Conservation (phyloP, 345 rosid genomes). For the Syzygium aqueum region DNA sequence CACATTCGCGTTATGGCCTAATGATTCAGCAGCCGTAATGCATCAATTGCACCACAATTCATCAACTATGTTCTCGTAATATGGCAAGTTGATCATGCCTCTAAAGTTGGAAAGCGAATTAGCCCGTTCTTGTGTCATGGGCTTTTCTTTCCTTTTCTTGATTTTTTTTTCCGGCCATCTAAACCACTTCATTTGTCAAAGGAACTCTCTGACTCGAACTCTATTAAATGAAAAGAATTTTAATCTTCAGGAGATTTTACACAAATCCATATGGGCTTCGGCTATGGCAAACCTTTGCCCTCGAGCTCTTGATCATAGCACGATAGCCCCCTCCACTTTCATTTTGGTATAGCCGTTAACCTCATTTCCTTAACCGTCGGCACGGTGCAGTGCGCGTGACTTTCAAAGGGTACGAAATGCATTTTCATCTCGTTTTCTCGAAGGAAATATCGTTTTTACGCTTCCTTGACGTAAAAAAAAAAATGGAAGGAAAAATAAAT, state of each 20-base stretch:
- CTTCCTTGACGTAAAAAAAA: too few relatives aligned
- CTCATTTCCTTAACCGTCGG: not conserved
- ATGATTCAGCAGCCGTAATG: not conserved
- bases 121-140: not conserved
- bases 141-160: not conserved
- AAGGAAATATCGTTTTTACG: not conserved
- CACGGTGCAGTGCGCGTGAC: not conserved
- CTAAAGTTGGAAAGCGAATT: not conserved
- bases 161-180: not conserved
- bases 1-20: not conserved
- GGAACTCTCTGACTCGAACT: not conserved
- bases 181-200: not conserved
- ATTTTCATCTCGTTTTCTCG: not conserved
- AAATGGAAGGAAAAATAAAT: too few relatives aligned
- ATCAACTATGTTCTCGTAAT: not conserved
- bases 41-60: not conserved
- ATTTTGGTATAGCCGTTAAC: too few relatives aligned
- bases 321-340: not conserved
- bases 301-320: not conserved
- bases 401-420: not conserved
- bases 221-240: too few relatives aligned
- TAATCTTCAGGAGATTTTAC: not conserved
- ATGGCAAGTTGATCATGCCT: not conserved
- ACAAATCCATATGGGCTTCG: not conserved
- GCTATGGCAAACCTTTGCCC: not conserved